These are phyloP conservation scores for Pleurotus citrinopileatus DNA, from an alignment of 768 basidiomycete genomes.

Conservation along the genomic window DNA sequence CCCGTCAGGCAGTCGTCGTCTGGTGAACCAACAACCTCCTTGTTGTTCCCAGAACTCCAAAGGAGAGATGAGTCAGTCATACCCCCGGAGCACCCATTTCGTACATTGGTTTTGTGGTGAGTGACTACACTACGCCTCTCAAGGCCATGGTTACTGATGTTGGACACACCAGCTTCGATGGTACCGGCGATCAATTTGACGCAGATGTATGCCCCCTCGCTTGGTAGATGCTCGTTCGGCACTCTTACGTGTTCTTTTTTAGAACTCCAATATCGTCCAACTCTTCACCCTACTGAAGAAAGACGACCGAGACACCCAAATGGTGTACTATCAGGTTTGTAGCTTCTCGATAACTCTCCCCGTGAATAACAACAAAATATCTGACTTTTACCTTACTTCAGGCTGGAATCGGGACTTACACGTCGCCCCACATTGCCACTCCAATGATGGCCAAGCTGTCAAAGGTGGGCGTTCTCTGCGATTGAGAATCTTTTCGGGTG, in stretches of 20 bases:
- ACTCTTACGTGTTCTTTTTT: too few relatives aligned
- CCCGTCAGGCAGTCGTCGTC: too few relatives aligned
- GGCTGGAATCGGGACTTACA: constrained; percentile 38
- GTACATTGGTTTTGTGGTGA: background rate
- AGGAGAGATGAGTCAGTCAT: background rate
- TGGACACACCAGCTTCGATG: background rate
- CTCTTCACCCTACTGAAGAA: constrained; percentile 32
- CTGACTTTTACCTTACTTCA: constrained; percentile 33
- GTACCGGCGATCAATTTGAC: background rate
- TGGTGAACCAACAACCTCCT: too few relatives aligned
- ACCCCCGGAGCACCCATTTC: background rate
- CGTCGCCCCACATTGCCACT: constrained; percentile 37
- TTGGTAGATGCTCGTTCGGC: too few relatives aligned
- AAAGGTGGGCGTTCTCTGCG: constrained; percentile 25
- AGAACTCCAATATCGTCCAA: constrained; percentile 42
- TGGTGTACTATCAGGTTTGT: constrained; percentile 40
- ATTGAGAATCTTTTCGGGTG: background rate
- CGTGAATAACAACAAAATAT: constrained; percentile 18
- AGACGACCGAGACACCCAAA: constrained; percentile 20
- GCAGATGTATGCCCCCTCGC: background rate
- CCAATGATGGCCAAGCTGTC: constrained; percentile 38
- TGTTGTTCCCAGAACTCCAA: background rate
- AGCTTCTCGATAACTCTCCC: constrained; percentile 16
- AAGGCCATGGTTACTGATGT: too few relatives aligned
- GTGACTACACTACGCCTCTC: too few relatives aligned